A percentile compares a stretch with the other conserved stretches of the same genome.
These are phyloP conservation scores for Colletotrichum sojae DNA, from an alignment of 2,329 filamentous ascomycete species.

Conservation along the genomic window DNA sequence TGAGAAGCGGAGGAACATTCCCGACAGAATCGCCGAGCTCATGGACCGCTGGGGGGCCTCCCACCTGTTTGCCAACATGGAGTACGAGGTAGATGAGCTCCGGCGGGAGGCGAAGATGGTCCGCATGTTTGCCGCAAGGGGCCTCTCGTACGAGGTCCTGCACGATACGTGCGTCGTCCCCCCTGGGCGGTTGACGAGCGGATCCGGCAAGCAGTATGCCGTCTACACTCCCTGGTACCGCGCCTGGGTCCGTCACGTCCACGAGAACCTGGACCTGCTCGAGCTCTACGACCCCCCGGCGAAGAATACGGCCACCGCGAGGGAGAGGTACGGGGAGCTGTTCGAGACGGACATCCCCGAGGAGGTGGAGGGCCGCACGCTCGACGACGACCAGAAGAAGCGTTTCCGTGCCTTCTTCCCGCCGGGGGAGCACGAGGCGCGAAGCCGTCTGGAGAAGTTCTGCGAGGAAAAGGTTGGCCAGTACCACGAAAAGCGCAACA, in stretches of 20 bases:
- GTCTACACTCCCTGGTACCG: constrained; percentile 89
- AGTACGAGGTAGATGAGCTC: constrained; percentile 94
- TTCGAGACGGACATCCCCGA: constrained; percentile 74
- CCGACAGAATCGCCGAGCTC: constrained; percentile 73
- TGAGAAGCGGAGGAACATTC: constrained; percentile 74
- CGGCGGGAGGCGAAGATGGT: constrained; percentile 81
- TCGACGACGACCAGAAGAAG: constrained; percentile 71
- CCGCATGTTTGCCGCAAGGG: constrained; percentile 70
- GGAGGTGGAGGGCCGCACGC: constrained; percentile 73
- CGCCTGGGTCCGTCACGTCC: constrained; percentile 81
- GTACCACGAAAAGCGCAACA: constrained; percentile 77
- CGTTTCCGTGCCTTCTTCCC: constrained; percentile 76
- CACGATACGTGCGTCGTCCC: constrained; percentile 89
- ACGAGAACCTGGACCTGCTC: constrained; percentile 77
- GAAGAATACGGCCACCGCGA: constrained; percentile 51
- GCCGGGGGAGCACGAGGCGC: constrained; percentile 81
- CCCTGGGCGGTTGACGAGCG: constrained; percentile 77
- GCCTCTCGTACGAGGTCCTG: constrained; percentile 77
- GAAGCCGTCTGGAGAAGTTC: constrained; percentile 75
- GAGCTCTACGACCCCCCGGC: constrained; percentile 68
- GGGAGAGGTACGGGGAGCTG: constrained; percentile 64
- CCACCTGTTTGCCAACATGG: constrained; percentile 86
- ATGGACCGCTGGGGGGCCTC: constrained; percentile 80
- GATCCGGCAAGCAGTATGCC: constrained; percentile 82
- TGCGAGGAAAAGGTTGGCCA: constrained; percentile 72